Evolutionary conservation across 257 asterid genomes (phyloP).

Genomic region (Solanum acaule): DNA sequence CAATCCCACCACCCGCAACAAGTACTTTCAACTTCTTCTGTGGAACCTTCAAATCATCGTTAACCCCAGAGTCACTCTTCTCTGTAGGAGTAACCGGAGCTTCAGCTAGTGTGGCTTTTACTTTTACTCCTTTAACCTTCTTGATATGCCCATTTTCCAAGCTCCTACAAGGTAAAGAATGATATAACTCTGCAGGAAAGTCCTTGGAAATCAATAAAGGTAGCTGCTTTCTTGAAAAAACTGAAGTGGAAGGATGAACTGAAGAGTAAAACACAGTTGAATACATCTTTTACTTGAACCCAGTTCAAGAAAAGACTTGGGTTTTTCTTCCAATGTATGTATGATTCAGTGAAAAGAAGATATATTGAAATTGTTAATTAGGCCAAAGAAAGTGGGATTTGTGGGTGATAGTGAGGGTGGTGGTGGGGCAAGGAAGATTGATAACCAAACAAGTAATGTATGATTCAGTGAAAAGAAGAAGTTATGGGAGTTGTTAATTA

Average conservation of each 20-base stretch:
- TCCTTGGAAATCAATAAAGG: constrained; percentile 23
- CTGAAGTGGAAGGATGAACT: constrained; percentile 32
- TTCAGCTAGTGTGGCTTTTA: constrained; percentile 21
- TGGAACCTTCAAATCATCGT: not conserved
- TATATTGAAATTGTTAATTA: not conserved
- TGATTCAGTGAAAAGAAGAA: not conserved
- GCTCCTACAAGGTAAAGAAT: constrained; percentile 12
- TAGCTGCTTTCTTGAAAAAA: constrained; percentile 29
- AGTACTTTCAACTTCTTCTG: constrained; percentile 59
- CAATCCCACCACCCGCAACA: constrained; percentile 98
- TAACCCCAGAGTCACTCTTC: not conserved
- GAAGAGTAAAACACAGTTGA: constrained; percentile 39
- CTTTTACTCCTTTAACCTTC: constrained; percentile 23
- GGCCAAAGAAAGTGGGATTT: not conserved
- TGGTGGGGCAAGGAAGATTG: constrained; percentile 33
- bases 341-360: not conserved
- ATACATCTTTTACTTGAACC: constrained; percentile 19
- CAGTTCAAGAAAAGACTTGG: not conserved
- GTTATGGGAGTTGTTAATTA: not conserved
- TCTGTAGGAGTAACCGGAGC: constrained; percentile 1
- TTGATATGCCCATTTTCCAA: constrained; percentile 14
- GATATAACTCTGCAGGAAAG: constrained; percentile 23
- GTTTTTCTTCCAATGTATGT: not conserved
- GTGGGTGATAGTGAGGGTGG: not conserved
- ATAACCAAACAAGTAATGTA: constrained; percentile 19